Base-by-base conservation (phyloP, 2,329 filamentous ascomycete species). In the Cladosporium sphaerospermum region DNA sequence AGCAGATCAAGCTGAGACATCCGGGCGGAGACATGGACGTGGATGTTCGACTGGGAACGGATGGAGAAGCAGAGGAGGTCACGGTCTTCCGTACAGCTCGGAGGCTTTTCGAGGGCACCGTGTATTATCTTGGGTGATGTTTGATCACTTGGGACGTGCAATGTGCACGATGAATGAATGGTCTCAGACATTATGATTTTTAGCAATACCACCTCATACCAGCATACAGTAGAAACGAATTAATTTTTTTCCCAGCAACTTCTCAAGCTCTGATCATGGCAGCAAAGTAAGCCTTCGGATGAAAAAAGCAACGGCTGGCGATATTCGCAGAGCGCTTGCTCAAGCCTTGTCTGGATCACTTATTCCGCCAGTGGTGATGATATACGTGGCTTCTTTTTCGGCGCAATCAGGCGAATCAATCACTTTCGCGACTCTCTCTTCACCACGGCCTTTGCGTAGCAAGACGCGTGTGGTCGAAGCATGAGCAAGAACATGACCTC, bases 391-490 rank as follows among this genome's bases (percentile, higher is more conserved):
- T 67, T 87, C 83, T 45, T 77, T 77, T 65, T 87, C 83, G 4
- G 84, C 82, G 62, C 83, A 85, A 61, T 86, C 83, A 54, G 82
- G 82, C 33, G 81, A 85, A 63, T 85, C 82, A 58, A 83, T 78
- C 40, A 86, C 80, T 69, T 86, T 86, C 2, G 84, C 84, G 45
- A 86, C 84, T 54, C 84, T 76, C 66, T 87, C 84, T 56, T 86
- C 84, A 9, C 83, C 83, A 57, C 84, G 77, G 44, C 84, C 84
- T 62, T 87, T 87, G 9, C 84, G 77, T 54, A 87, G 75, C 9
- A 86, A 71, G 53, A 86, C 75, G 52, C 84, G 76, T 37, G 84
- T 86, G 2, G 83, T 79, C 49, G 82, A 85, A 48, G 83, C 83
- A 67, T 87, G 83, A 36, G 83, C 83, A 31, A 87, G 78, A 52